Conservation (phyloP, 768 basidiomycete species). For the Agrocybe pediades region DNA sequence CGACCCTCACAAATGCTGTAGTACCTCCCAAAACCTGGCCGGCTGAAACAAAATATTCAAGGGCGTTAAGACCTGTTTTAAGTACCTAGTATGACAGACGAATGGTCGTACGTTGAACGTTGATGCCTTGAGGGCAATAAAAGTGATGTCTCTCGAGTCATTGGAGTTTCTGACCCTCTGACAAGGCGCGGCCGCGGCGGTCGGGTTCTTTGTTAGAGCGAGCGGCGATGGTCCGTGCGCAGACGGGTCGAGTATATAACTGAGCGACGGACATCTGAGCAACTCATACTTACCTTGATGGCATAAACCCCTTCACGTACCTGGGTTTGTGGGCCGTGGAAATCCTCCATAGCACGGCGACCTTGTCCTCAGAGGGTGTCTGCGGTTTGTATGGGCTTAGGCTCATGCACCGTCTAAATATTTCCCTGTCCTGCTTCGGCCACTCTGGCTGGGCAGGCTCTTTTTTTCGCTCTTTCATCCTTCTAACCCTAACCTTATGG, state of each 20-base stretch:
- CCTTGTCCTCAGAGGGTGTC: constrained; percentile 66
- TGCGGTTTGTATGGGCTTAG: constrained; percentile 69
- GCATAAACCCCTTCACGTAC: constrained; percentile 56
- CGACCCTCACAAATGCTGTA: no score
- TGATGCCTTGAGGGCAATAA: no score
- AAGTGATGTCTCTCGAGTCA: no score
- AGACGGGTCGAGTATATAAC: constrained; percentile 20
- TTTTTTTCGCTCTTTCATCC: constrained; percentile 31
- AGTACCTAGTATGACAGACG: no score
- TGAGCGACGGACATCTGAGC: not conserved
- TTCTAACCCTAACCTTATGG: constrained; percentile 53
- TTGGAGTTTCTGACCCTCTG: no score
- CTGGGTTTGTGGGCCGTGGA: constrained; percentile 59
- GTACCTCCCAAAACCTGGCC: no score
- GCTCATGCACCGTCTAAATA: constrained; percentile 81
- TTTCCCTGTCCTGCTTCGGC: constrained; percentile 74
- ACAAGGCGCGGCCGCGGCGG: no score
- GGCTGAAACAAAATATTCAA: no score
- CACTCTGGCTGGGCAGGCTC: constrained; percentile 62
- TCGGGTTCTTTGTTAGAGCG: no score
- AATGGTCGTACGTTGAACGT: no score
- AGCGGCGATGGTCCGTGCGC: constrained; percentile 50
- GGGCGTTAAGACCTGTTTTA: no score
- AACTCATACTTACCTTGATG: constrained; percentile 69
- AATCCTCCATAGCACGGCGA: constrained; percentile 72